A percentile compares a stretch with the other conserved stretches of the same genome.
phyloP scores from a whole-genome alignment of 306 rosid genomes.

The Trifolium fragiferum region DNA sequence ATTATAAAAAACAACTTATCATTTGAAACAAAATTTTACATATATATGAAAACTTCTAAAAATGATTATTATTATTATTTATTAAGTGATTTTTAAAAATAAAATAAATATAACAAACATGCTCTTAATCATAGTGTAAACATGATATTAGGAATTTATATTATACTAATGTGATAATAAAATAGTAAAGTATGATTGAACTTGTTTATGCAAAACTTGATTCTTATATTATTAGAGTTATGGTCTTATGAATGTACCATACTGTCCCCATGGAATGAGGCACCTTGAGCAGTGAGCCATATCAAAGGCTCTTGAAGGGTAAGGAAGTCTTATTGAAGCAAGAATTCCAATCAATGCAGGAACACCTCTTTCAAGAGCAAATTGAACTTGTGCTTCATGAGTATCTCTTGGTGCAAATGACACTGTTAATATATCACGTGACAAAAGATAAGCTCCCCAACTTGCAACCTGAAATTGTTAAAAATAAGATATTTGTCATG shows the following conservation, averaged over 20 bases:
- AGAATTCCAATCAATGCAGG: slow-evolving; percentile 93
- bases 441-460: slow-evolving; percentile 90
- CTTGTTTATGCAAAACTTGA: neutral
- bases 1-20: too few relatives aligned
- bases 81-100: too few relatives aligned
- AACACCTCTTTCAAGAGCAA: slow-evolving; percentile 95
- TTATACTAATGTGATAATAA: neutral
- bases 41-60: too few relatives aligned
- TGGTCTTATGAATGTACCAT: slow-evolving; percentile 52
- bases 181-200: neutral
- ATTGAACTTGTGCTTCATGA: slow-evolving; percentile 93
- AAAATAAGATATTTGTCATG: slow-evolving; percentile 9
- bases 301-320: slow-evolving; percentile 96
- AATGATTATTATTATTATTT: too few relatives aligned
- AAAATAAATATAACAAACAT: too few relatives aligned
- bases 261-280: slow-evolving; percentile 91
- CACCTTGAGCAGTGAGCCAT: slow-evolving; percentile 99
- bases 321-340: slow-evolving; percentile 89
- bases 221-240: neutral
- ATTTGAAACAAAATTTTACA: too few relatives aligned
- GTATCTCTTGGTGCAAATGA: slow-evolving; percentile 97
- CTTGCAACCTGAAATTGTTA: slow-evolving; percentile 76
- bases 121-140: neutral
- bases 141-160: neutral
- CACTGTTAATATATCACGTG: slow-evolving; percentile 75